Base-by-base conservation (phyloP, 306 rosid species). In the Lathyrus aphaca region DNA sequence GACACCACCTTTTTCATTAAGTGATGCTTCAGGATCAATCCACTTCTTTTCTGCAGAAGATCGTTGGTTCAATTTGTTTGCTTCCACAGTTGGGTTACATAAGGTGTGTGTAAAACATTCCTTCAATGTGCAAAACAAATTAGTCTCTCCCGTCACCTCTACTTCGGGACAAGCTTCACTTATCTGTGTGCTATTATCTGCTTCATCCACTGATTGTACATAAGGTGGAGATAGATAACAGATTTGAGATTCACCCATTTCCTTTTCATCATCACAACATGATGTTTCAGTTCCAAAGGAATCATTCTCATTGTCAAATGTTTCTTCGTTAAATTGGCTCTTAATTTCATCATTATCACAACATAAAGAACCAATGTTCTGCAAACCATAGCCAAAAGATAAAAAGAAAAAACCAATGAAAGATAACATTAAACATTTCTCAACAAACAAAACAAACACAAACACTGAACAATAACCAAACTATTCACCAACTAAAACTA, bases 281-380 rank as follows among this genome's bases (percentile, higher is more conserved):
- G 74, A 71, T n/a, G 45, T 68, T 71, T 64, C 85, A 37, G 82
- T 39, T 68, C 74, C 80, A 35, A 58, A 48, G 17, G 58, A 53
- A 58, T 57, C 66, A 59, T 61, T 32, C 30, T 55, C 35, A 45
- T 39, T 63, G 38, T 38, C 64, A 21, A 51, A 64, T 16, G 27
- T 25, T 53, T 64, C 73, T 67, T 57, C 71, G 71, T 69, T 48
- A 46, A 56, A 68, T 6, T 56, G 79, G 53, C 65, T 61, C 32
- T 64, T 83, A 30, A 40, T 43, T 61, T 76, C 80, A 59, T 82
- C 73, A 44, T 77, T 78, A 44, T 75, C 79, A 68, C 43, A 66
- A 63, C 30, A 19, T 1, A 77, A 32, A 73, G 72, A 65, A 64
- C 74, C 46, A 11, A 65, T 27, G 3, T 74, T 57, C 79, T 74